Base-by-base conservation (phyloP, 805 yeast genomes). In the Scheffersomyces lignosus region DNA sequence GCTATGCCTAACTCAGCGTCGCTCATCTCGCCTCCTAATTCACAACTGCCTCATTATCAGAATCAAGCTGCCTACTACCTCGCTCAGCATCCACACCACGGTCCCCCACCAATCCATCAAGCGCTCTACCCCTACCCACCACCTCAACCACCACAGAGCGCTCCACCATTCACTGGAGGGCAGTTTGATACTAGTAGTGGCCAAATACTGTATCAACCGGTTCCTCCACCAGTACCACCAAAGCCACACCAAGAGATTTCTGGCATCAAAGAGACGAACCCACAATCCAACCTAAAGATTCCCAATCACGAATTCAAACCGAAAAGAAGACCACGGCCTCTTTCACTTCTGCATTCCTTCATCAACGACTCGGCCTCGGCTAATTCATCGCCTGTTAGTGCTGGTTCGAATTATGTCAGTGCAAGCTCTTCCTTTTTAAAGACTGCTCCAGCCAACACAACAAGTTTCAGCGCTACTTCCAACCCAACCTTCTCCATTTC, bases 241-340 rank as follows among this genome's bases (percentile, higher is more conserved):
- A 23, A 15, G 13, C 40, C 27, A 9, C 36, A 26, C 7, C 29
- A 26, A 26, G 15, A 28, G 8, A 12, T 8, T 28, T 7, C 34
- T 7, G 7, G 18, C 16, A 15, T 13, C 13, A 18, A 7, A 17
- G 9, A 8, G 22, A 27, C 8, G 41, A 18, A 20, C 29, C 44
- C 15, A 3, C 37, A 30, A n/a, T 17, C 7, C 27, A n/a, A n/a
- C n/a, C 43, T 56, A 15, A 54, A 49, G 32, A 31, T 53, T 9
- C 62, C 63, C 5, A 28, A 44, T 3, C 50, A 51, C 36, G 50
- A 55, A 23, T 62, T 56, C 44, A 68, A 64, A 41, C 70, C 70
- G 5, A 65, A 62, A 40, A 47, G 66, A 35, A 56, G 74, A 37
- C 73, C 73, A 12, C 44, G 62, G 27, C 74, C 73, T 4, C 50